phyloP scores from a whole-genome alignment of 371 early-diverging fungal species.

The Mortierella sp. region DNA sequence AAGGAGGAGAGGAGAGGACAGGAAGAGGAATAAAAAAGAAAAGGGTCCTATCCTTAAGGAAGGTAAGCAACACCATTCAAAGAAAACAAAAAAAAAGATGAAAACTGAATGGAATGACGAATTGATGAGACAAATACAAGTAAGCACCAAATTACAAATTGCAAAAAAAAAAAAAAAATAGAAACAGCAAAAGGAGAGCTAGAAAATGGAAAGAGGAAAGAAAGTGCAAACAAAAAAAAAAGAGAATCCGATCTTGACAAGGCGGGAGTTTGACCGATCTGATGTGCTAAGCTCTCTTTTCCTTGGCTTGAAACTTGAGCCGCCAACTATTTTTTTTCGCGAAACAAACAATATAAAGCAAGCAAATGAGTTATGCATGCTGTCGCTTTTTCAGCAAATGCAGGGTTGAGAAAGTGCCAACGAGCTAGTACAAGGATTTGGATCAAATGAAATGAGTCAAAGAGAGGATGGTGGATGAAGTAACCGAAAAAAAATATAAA shows the following conservation, averaged over 20 bases:
- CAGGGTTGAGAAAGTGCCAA: too few species aligned
- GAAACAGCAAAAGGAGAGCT: neutral
- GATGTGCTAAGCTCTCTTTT: neutral
- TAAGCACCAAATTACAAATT: too few species aligned
- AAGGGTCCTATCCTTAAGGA: too few species aligned
- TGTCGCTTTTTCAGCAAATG: neutral
- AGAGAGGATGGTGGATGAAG: neutral
- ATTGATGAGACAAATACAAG: too few species aligned
- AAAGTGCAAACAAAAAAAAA: neutral
- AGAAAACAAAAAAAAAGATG: too few species aligned
- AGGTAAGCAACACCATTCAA: too few species aligned
- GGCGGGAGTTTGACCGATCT: neutral
- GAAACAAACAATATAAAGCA: neutral
- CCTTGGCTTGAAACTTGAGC: too few species aligned
- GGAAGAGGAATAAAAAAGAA: too few species aligned
- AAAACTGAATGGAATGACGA: neutral
- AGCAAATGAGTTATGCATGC: neutral
- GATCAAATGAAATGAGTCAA: neutral
- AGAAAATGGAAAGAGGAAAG: neutral
- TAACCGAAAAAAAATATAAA: too few species aligned
- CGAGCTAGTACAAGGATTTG: neutral
- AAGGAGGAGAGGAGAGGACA: too few species aligned
- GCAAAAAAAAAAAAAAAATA: neutral
- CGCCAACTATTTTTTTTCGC: neutral
- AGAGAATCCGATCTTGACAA: neutral